Conservation (phyloP, 495 filamentous ascomycete species). For the Aspergillus affinis region DNA sequence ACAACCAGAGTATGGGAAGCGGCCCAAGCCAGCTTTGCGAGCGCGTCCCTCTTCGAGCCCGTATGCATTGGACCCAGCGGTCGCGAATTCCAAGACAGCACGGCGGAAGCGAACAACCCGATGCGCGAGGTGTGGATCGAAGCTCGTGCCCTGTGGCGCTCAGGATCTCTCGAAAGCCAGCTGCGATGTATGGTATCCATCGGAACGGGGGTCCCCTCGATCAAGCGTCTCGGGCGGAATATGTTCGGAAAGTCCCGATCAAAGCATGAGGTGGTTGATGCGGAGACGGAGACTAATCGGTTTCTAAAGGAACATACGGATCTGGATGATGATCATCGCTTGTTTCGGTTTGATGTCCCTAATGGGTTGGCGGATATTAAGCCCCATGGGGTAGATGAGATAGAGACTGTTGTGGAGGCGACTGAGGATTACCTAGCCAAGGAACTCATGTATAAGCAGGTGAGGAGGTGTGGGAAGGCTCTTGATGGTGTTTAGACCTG, state of each 20-base stretch:
- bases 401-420: conserved; percentile 35
- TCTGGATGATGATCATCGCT: conserved; percentile 31
- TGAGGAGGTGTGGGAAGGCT: conserved; percentile 33
- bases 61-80: conserved; percentile 35
- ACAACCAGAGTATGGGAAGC: conserved; percentile 48
- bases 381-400: conserved; percentile 39
- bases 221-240: conserved; percentile 28
- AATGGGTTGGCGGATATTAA: conserved; percentile 43
- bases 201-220: conserved; percentile 40
- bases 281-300: conserved; percentile 38
- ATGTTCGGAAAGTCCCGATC: conserved; percentile 30
- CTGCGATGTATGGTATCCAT: conserved; percentile 48
- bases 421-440: conserved; percentile 40
- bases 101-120: conserved; percentile 46
- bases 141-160: conserved; percentile 39
- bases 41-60: conserved; percentile 47
- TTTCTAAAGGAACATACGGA: conserved; percentile 39
- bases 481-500: conserved; percentile 11
- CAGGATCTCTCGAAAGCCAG: conserved; percentile 28
- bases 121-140: conserved; percentile 45
- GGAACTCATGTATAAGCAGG: conserved; percentile 37
- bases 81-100: conserved; percentile 43
- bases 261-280: conserved; percentile 32
- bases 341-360: conserved; percentile 49
- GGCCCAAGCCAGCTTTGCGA: conserved; percentile 43